Base-by-base conservation (phyloP, 257 asterid genomes). In the Galeopsis tetrahit region DNA sequence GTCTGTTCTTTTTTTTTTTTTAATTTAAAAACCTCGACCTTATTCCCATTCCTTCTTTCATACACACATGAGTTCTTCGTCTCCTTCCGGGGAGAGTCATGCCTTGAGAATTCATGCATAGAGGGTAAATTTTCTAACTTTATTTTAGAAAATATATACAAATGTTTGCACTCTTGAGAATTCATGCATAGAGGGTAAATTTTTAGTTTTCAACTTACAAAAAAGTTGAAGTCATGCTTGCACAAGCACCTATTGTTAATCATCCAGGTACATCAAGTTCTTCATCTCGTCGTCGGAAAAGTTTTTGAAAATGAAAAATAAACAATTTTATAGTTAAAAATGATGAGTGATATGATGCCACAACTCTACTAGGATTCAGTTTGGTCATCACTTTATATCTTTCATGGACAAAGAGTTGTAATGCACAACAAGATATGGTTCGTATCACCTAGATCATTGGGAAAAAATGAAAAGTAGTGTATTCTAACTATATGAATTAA, bases 181-280 rank as follows among this genome's bases (percentile, higher is more conserved):
- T n/a, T 51, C 36, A 51, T 49, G 40, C 31, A 58, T 64, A 63
- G 4, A 21, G 2, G 10, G 36, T 28, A 62, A 55, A 44, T 76
- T 81, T 78, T 70, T 85, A 91, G 40, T 79, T 36, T 74, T 40
- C 69, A 78, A 94, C 99, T 95, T 90, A 95, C 99, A 32, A 95
- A 21, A 21, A 95, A 80, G 99, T 95, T 59, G 99, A 95, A 67
- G 98, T 95, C 99, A 92, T 90, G 89, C 98, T 98, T 82, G 99
- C 98, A 85, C 99, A 95, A 85, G 98, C 99, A 79, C 98, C 98
- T 77, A 97, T 98, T 53, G 96, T 96, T 75, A 95, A 75, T 83
- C 99, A 88, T 87, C 97, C 96, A 69, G 90, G 66, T 65, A 92
- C 92, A 56, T 96, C 83, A 63, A 92, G 96, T 69, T 88, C 84